phyloP scores from a whole-genome alignment of 306 rosid genomes.

The Glycine tomentella region DNA sequence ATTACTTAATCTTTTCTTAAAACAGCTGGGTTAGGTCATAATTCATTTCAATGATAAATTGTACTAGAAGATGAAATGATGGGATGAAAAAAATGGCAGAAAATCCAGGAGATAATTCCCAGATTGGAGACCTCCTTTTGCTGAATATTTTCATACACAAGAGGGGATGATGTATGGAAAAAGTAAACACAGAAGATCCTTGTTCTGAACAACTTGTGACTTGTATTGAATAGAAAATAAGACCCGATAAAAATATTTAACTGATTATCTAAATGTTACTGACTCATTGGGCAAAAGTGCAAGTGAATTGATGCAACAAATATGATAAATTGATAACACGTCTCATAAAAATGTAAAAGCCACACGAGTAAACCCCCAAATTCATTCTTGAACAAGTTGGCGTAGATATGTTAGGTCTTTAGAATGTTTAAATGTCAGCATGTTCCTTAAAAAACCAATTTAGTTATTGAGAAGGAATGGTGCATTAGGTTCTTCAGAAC shows the following conservation, averaged over 20 bases:
- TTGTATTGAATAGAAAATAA: slow-evolving; percentile 30
- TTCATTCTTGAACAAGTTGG: background rate
- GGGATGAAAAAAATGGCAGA: slow-evolving; percentile 12
- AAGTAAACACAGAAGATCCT: slow-evolving; percentile 9
- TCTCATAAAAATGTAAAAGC: slow-evolving; percentile 14
- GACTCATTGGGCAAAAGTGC: background rate
- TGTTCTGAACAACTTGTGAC: background rate
- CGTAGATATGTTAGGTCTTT: background rate
- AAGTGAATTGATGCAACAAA: slow-evolving; percentile 26
- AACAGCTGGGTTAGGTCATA: slow-evolving; percentile 23
- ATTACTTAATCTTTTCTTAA: background rate
- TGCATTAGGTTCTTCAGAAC: background rate
- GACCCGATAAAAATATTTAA: background rate
- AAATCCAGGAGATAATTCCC: slow-evolving; percentile 28
- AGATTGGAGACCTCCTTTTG: slow-evolving; percentile 21
- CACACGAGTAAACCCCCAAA: slow-evolving; percentile 11
- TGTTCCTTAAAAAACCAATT: background rate
- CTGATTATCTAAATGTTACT: slow-evolving; percentile 19
- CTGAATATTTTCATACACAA: slow-evolving; percentile 26
- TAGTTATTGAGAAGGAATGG: background rate
- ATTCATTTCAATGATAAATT: slow-evolving; percentile 19
- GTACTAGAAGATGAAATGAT: slow-evolving; percentile 20
- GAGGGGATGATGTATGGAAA: background rate
- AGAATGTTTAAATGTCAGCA: background rate
- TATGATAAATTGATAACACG: slow-evolving; percentile 5